phyloP scores from a whole-genome alignment of 164 flowering plant species.

The Magnolia sinica region DNA sequence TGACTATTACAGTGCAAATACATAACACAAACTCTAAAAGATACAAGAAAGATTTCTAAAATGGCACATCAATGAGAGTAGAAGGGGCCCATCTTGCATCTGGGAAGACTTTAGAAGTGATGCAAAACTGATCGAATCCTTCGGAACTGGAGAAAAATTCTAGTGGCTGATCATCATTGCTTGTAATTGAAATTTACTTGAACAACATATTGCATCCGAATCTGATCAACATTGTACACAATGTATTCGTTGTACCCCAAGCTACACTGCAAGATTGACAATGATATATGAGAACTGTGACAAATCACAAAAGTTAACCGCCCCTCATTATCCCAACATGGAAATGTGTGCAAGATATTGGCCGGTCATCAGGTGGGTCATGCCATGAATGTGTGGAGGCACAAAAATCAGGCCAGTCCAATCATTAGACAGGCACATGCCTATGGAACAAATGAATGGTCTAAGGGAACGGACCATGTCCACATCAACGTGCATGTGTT shows the following conservation, averaged over 20 bases:
- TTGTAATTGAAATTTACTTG: conserved; percentile 75
- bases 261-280: conserved; percentile 43
- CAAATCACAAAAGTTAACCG: not conserved
- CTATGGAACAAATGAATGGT: too few species aligned
- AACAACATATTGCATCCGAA: conserved; percentile 74
- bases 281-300: not conserved
- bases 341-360: not conserved
- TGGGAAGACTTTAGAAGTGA: not conserved
- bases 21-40: too few species aligned
- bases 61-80: too few species aligned
- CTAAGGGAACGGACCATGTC: not conserved
- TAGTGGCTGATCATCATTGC: conserved; percentile 2
- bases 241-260: conserved; percentile 87
- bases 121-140: not conserved
- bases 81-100: too few species aligned
- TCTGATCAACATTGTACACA: conserved; percentile 89
- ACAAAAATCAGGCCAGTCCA: not conserved
- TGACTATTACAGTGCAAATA: too few species aligned
- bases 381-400: not conserved
- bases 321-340: not conserved
- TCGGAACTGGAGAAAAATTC: not conserved
- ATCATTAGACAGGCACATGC: not conserved
- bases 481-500: not conserved
- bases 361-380: not conserved
- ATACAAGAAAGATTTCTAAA: too few species aligned